Evolutionary conservation across 305 asterid species (phyloP), one percentile per base, ranked within the genome.

Genomic region (Fraxinus latifolia): DNA sequence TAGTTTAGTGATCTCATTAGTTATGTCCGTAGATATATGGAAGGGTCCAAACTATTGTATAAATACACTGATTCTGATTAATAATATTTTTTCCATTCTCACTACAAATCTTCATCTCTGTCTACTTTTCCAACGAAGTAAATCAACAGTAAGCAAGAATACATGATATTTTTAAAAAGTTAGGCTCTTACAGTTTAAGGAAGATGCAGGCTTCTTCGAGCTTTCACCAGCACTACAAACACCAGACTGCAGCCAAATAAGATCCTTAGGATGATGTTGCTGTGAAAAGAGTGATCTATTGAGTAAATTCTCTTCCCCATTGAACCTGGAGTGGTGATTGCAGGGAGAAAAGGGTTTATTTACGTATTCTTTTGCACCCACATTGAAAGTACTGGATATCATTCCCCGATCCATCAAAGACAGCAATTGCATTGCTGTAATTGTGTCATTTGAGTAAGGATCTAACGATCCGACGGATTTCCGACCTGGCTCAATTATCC

Each of bases 361-460:
- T 31, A 81, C 82, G 83, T 80, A 79, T 74, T 76, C 85, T 77
- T 84, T 86, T 12, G 87, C n/a, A 50, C 90, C 91, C 32, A 84
- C 62, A 78, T 84, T 76, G 80, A 83, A 86, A 3, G 92, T 44
- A 65, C 77, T 79, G 0, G 93, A 82, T 21, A 77, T 77, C 53
- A 87, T 83, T 55, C 90, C 76, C 58, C 77, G 93, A 81, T 95
- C 92, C 98, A 92, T 95, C 86, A 93, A 85, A 50, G 95, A 91
- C 23, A 93, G 89, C 87, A 95, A 80, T 77, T 93, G 97, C 96
- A 95, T 85, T 25, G 97, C 97, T 27, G 96, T 97, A 83, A 92
- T 94, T 15, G 90, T 86, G 32, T 92, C 96, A 12, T 93, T 92
- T 6, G 88, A 81, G 74, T 89, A 90, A 77, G 90, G 79, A 85